These are phyloP conservation scores for Royoungia palumana DNA, from an alignment of 768 basidiomycete species.

Conservation along the genomic window DNA sequence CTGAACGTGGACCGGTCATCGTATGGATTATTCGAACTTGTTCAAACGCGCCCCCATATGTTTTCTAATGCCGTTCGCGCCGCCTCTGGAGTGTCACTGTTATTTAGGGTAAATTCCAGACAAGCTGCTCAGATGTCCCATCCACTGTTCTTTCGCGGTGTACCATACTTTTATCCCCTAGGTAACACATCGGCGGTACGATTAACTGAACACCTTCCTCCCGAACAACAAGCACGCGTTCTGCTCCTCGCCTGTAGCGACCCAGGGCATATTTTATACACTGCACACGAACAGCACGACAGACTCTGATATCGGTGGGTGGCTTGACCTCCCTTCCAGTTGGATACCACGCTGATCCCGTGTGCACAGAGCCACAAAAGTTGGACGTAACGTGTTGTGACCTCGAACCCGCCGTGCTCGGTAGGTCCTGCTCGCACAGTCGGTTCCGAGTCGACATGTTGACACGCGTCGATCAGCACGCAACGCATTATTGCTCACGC, in stretches of 20 bases:
- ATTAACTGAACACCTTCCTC: slow-evolving; percentile 45
- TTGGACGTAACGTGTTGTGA: slow-evolving; percentile 32
- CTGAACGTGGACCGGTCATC: too few relatives aligned
- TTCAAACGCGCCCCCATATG: too few relatives aligned
- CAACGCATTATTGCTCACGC: slow-evolving; percentile 27
- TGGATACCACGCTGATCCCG: not conserved
- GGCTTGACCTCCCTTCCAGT: not conserved
- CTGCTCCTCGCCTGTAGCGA: slow-evolving; percentile 59
- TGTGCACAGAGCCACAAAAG: slow-evolving; percentile 19
- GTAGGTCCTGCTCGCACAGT: slow-evolving; percentile 4
- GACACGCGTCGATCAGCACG: slow-evolving; percentile 17
- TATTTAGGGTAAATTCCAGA: too few relatives aligned
- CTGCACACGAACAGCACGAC: slow-evolving; percentile 30
- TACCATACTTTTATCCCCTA: slow-evolving; percentile 53
- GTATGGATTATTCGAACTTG: too few relatives aligned
- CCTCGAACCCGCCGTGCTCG: slow-evolving; percentile 28
- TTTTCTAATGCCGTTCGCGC: too few relatives aligned
- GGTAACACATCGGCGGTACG: slow-evolving; percentile 57
- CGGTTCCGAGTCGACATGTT: not conserved
- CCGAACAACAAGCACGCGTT: slow-evolving; percentile 45
- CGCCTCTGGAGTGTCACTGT: too few relatives aligned
- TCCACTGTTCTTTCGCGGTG: slow-evolving; percentile 22
- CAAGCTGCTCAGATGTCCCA: slow-evolving; percentile 19
- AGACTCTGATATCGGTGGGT: slow-evolving; percentile 8
- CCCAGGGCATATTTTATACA: slow-evolving; percentile 51